These are phyloP conservation scores for Darksidea phi DNA, from an alignment of 495 filamentous ascomycete genomes.

Conservation along the genomic window DNA sequence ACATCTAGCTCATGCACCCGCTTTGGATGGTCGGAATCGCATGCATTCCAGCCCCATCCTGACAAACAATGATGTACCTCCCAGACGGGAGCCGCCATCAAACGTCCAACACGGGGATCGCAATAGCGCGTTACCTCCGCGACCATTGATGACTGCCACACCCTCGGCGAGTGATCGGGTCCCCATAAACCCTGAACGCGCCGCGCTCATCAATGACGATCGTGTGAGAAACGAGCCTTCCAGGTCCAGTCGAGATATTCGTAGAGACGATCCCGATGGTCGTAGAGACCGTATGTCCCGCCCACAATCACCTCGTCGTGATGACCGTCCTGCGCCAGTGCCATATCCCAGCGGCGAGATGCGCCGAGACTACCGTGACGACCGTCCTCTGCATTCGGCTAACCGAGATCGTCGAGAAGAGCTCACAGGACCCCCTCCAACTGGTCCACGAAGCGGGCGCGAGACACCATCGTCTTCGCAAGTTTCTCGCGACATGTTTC, in stretches of 20 bases:
- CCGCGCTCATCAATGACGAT: slow-evolving; percentile 49
- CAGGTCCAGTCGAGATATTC: slow-evolving; percentile 20
- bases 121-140: neutral
- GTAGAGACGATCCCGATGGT: slow-evolving; percentile 46
- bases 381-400: slow-evolving; percentile 17
- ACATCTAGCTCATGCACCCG: slow-evolving; percentile 1
- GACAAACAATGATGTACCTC: slow-evolving; percentile 5
- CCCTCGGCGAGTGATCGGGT: slow-evolving; percentile 32
- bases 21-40: slow-evolving; percentile 20
- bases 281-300: slow-evolving; percentile 49
- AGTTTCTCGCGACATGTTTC: slow-evolving; percentile 34
- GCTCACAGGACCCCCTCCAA: slow-evolving; percentile 27
- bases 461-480: slow-evolving; percentile 16
- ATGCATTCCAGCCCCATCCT: slow-evolving; percentile 11
- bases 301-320: slow-evolving; percentile 52
- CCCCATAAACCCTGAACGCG: slow-evolving; percentile 57
- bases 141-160: slow-evolving; percentile 8
- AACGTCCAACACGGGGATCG: slow-evolving; percentile 13
- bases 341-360: slow-evolving; percentile 40
- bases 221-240: slow-evolving; percentile 27
- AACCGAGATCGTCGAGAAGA: slow-evolving; percentile 39
- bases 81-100: slow-evolving; percentile 21
- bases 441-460: slow-evolving; percentile 38
- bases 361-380: slow-evolving; percentile 40
- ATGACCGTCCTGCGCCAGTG: slow-evolving; percentile 43